Base-by-base conservation (phyloP, 2,329 filamentous ascomycete genomes). In the Trichophyton schoenleinii region DNA sequence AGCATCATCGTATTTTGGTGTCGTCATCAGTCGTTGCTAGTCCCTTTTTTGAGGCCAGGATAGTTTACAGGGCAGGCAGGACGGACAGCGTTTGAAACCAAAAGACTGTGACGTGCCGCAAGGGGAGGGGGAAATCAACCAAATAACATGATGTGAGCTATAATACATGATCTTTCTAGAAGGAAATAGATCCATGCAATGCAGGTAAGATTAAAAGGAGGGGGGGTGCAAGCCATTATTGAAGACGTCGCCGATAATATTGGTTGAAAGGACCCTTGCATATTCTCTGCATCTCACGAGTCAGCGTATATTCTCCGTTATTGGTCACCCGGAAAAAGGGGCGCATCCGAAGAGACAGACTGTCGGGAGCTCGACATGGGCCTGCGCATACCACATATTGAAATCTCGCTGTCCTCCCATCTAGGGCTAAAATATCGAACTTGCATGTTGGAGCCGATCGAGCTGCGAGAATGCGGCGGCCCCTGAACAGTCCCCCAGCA, bases 141-240 rank as follows among this genome's bases (percentile, higher is more conserved):
- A 44, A n/a, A 44, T 44, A 55, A 38, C n/a, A 53, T 28, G 25
- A 52, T n/a, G n/a, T 34, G n/a, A 31, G 28, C 7, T 31, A 31
- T 31, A 31, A 18, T 36, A 55, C 28, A 34, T 36, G 34, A 18
- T 55, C 48, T 36, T 55, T 55, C 52, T 55, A 55, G 52, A 55
- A 55, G 52, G 25, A 55, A 55, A 55, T 55, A 55, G 52, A 55
- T 36, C 49, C 52, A 55, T 55, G 52, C 52, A 55, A 55, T 55
- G 52, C 52, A 55, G 52, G 52, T 55, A 55, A 55, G 28, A 55
- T 55, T 55, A 55, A 55, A 55, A 55, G n/a, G 52, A 20, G 31
- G 52, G 20, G 49, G 15, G 18, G n/a, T 28, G 34, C 52, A 28
- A 55, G 52, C 52, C 52, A 55, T 18, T 36, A 55, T 18, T 36